Evolutionary conservation across 345 rosid genomes (phyloP), one percentile per base, ranked within the genome.

Genomic region (Ricinus communis): DNA sequence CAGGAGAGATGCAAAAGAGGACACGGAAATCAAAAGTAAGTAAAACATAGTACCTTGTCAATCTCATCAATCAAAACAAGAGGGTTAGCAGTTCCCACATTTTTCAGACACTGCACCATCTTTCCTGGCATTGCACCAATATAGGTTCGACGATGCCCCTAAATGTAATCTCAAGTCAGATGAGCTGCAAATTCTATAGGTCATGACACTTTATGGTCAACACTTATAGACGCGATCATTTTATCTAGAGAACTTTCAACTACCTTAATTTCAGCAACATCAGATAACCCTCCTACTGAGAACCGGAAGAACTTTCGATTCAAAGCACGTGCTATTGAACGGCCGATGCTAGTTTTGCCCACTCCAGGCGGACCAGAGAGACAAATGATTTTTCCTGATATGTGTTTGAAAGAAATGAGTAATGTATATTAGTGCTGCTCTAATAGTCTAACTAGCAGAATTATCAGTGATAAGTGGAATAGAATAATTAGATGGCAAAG

Each of bases 211-310:
- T 5, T 19, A 63, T 15, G 41, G 50, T 3, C 25, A 62, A 22
- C 16, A 14, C 14, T 15, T 30, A 36, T 61, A 19, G 45, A 36
- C 16, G 46, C 7, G 0, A 24, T 41, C 54, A 52, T 51, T 63
- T 36, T 25, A 36, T 63, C 24, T 25, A 51, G 25, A 40, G 41
- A 33, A 25, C 47, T 46, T 41, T 41, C 38, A 49, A 51, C 28
- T 83, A 96, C 99, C 98, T 96, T 96, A 81, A 96, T 96, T 90
- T 96, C 99, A 27, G 99, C 97, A 27, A 96, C 99, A 86, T 96
- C 99, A 69, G 94, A 83, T 72, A 96, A 83, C 33, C 99, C 98
- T 82, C 99, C 99, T 74, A 96, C 98, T 58, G 99, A 96, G 79
- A 96, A 96, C 78, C 99, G 88, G 76, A 82, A 96, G 81, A 96